Evolutionary conservation across 1,284 basidiomycete genomes (phyloP).

Genomic region (Neolentinus lepideus): DNA sequence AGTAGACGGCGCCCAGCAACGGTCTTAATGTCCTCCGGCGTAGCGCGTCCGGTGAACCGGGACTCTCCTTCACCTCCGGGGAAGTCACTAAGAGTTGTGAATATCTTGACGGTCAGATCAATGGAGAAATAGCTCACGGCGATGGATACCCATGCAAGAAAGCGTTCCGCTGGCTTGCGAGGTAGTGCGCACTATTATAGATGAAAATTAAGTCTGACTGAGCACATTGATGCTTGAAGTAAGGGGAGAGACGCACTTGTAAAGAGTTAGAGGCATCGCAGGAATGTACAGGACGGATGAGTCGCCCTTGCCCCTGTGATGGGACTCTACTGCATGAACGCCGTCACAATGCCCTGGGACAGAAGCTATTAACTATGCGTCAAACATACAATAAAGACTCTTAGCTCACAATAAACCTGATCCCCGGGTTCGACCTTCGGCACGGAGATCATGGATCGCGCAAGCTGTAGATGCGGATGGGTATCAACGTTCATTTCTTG

Average conservation of each 20-base stretch:
- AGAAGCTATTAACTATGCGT: not conserved
- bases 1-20: constrained; percentile 24
- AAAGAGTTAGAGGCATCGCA: constrained; percentile 59
- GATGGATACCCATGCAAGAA: constrained; percentile 54
- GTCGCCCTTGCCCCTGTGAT: constrained; percentile 53
- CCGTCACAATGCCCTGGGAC: constrained; percentile 53
- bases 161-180: constrained; percentile 48
- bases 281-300: constrained; percentile 80
- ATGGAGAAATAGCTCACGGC: constrained; percentile 32
- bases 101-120: not conserved
- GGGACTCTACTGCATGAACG: constrained; percentile 66
- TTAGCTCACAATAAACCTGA: constrained; percentile 4
- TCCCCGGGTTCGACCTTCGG: constrained; percentile 76
- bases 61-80: constrained; percentile 70
- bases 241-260: constrained; percentile 45
- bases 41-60: constrained; percentile 42
- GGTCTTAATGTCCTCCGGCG: constrained; percentile 32
- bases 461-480: constrained; percentile 67
- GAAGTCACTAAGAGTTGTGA: constrained; percentile 48
- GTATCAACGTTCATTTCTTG: constrained; percentile 46
- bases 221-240: no score
- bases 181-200: constrained; percentile 44
- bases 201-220: not conserved
- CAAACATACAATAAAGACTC: not conserved
- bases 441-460: constrained; percentile 68